These are phyloP conservation scores for Fusarium marasasianum DNA, from an alignment of 2,329 filamentous ascomycete species.

Conservation along the genomic window DNA sequence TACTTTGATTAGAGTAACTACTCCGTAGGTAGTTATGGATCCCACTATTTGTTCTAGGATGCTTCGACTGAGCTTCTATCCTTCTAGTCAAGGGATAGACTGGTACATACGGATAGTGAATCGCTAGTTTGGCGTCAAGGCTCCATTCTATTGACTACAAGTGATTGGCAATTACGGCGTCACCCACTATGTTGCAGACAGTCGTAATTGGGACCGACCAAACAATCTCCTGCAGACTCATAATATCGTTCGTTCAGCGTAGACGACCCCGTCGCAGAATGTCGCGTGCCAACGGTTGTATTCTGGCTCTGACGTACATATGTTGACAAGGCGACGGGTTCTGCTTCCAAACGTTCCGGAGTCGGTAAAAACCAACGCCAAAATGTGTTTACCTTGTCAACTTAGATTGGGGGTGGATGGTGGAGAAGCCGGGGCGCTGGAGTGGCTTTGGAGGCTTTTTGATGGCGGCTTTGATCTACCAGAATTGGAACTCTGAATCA, in stretches of 20 bases:
- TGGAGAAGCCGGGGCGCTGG: not conserved
- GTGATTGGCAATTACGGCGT: slow-evolving; percentile 24
- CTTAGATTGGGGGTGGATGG: slow-evolving; percentile 8
- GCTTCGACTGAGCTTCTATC: slow-evolving; percentile 25
- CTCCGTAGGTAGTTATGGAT: not conserved
- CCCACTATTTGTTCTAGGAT: slow-evolving; percentile 15
- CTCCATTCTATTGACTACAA: slow-evolving; percentile 9
- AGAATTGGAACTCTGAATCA: slow-evolving; percentile 8
- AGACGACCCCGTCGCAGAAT: not conserved
- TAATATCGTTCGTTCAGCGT: not conserved
- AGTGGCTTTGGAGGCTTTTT: slow-evolving; percentile 15
- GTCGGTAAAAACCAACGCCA: not conserved
- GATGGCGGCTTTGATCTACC: slow-evolving; percentile 21
- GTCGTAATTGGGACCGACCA: slow-evolving; percentile 15
- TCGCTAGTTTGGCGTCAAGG: slow-evolving; percentile 11
- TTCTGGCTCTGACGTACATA: not conserved
- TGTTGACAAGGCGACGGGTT: not conserved
- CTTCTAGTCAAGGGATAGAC: not conserved
- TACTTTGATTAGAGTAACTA: not conserved
- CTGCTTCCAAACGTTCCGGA: not conserved
- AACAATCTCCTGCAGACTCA: slow-evolving; percentile 15
- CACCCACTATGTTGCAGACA: slow-evolving; percentile 2
- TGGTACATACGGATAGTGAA: not conserved
- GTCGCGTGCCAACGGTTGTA: slow-evolving; percentile 1
- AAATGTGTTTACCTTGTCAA: not conserved